Conservation (phyloP, 2,329 filamentous ascomycete species). For the Alternaria incomplexa region DNA sequence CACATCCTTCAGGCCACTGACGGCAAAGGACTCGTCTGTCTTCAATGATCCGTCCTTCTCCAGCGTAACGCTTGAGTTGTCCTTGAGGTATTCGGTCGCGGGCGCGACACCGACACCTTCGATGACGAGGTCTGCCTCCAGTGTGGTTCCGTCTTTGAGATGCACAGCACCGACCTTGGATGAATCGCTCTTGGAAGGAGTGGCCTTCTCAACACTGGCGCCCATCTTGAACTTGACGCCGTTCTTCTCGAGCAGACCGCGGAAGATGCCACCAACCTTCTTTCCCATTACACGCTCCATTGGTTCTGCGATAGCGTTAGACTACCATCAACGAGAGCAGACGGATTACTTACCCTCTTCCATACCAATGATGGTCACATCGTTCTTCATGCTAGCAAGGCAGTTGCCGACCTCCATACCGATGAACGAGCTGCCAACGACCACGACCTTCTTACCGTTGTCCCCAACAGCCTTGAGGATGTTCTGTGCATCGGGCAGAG, state of each 20-base stretch:
- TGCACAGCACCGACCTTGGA: slow-evolving; percentile 79
- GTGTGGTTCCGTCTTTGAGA: slow-evolving; percentile 82
- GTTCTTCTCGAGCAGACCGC: slow-evolving; percentile 78
- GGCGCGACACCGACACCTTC: slow-evolving; percentile 89
- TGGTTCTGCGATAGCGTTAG: slow-evolving; percentile 59
- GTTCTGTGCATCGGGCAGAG: slow-evolving; percentile 74
- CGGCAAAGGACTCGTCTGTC: slow-evolving; percentile 79
- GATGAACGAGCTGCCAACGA: slow-evolving; percentile 94
- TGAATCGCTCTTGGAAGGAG: slow-evolving; percentile 69
- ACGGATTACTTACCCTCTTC: slow-evolving; percentile 61
- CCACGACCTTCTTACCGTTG: slow-evolving; percentile 87
- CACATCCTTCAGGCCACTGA: slow-evolving; percentile 78
- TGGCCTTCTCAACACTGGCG: slow-evolving; percentile 82
- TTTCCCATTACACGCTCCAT: slow-evolving; percentile 86
- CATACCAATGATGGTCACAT: slow-evolving; percentile 87
- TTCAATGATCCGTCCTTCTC: slow-evolving; percentile 85
- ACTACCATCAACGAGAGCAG: neutral
- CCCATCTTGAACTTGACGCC: slow-evolving; percentile 88
- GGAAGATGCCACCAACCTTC: slow-evolving; percentile 80
- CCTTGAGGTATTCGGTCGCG: slow-evolving; percentile 79
- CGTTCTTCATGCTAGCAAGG: slow-evolving; percentile 76
- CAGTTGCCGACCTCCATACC: slow-evolving; percentile 95
- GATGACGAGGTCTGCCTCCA: slow-evolving; percentile 89
- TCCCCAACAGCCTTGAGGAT: slow-evolving; percentile 80
- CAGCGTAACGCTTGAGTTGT: slow-evolving; percentile 72